A percentile compares a stretch with the other conserved stretches of the same genome.
phyloP scores from a whole-genome alignment of 2,329 filamentous ascomycete species.

The Intubia oerlemansii region DNA sequence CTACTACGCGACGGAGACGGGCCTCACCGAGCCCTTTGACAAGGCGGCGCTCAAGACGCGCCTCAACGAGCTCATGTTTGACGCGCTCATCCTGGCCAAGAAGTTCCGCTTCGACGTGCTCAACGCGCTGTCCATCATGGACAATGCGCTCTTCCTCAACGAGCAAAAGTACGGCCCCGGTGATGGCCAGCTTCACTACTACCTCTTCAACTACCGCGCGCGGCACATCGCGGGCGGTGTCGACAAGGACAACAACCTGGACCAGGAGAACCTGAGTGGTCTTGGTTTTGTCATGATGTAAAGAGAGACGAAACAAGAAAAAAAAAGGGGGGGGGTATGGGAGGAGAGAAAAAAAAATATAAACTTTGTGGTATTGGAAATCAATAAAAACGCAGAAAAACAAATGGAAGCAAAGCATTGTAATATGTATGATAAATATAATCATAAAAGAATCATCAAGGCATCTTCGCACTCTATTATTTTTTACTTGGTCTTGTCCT shows the following conservation, averaged over 20 bases:
- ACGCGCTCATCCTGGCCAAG: conserved; percentile 77
- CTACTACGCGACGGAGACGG: conserved; percentile 81
- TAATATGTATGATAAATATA: no score
- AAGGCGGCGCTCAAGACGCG: conserved; percentile 48
- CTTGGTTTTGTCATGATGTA: conserved; percentile 63
- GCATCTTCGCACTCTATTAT: no score
- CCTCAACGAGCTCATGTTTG: conserved; percentile 60
- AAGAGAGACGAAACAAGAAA: background rate
- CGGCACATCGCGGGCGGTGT: conserved; percentile 72
- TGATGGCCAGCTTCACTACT: conserved; percentile 90
- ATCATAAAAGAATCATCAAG: no score
- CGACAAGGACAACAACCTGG: conserved; percentile 55
- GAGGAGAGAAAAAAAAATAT: background rate
- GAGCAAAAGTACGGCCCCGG: conserved; percentile 88
- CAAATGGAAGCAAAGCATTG: no score
- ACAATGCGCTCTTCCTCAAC: conserved; percentile 84
- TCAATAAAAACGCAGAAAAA: no score
- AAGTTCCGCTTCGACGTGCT: conserved; percentile 77
- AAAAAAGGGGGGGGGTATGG: background rate
- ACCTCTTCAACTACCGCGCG: conserved; percentile 91
- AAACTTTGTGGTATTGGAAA: no score
- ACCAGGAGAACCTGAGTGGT: conserved; percentile 60
- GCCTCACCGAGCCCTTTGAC: conserved; percentile 35
- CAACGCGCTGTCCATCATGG: conserved; percentile 82
- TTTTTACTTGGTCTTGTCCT: no score